Conservation (phyloP, 306 rosid genomes). For the Glycine soja region DNA sequence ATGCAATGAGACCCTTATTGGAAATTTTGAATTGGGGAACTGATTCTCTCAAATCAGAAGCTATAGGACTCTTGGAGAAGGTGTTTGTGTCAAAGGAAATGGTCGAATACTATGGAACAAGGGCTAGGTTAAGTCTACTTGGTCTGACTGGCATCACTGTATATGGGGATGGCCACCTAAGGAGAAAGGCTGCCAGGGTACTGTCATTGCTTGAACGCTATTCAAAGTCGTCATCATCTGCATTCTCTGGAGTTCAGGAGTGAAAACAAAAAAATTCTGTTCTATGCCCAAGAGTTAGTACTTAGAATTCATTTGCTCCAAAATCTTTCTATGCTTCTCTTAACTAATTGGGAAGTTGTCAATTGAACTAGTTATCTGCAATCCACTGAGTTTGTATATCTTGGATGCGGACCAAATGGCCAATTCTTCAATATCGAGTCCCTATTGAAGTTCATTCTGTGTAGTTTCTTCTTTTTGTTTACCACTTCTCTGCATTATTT, state of each 20-base stretch:
- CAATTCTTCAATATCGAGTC: background rate
- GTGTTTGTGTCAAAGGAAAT: constrained; percentile 70
- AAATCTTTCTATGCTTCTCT: background rate
- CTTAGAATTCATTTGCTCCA: no score
- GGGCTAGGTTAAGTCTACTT: constrained; percentile 56
- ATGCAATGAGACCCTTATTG: constrained; percentile 59
- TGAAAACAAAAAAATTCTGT: constrained; percentile 16
- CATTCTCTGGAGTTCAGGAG: constrained; percentile 55
- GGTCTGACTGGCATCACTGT: constrained; percentile 57
- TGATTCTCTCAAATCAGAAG: constrained; percentile 9
- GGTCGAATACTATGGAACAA: constrained; percentile 65
- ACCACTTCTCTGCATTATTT: background rate
- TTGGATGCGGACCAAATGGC: no score
- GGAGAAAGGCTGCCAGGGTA: constrained; percentile 71
- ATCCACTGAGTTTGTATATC: no score
- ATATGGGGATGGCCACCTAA: constrained; percentile 56
- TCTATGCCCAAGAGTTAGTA: background rate
- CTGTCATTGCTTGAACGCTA: constrained; percentile 68
- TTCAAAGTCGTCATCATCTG: constrained; percentile 65
- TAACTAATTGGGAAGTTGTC: background rate
- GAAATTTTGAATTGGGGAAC: background rate
- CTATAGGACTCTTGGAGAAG: constrained; percentile 62
- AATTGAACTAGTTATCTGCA: background rate
- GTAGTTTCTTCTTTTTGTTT: background rate
- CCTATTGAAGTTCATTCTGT: background rate